Conservation (phyloP, 139 green algal species). For the Picochlorum costavermella region DNA sequence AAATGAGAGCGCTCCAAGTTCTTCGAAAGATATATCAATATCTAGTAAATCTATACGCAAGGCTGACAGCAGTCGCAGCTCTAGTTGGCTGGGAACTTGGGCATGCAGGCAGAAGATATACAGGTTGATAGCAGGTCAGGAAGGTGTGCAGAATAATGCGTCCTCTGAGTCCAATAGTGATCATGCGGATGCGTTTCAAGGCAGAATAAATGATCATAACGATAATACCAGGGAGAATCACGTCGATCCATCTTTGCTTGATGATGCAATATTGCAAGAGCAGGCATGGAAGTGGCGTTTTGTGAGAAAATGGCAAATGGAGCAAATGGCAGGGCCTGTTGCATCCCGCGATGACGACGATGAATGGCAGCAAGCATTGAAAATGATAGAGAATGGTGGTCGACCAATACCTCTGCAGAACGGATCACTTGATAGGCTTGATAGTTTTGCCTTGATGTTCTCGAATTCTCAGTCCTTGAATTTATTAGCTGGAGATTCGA, state of each 20-base stretch:
- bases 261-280: not conserved
- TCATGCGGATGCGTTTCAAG: too few relatives aligned
- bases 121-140: not conserved
- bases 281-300: slow-evolving; percentile 31
- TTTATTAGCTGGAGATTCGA: not conserved
- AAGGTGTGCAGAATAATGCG: too few relatives aligned
- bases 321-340: slow-evolving; percentile 4
- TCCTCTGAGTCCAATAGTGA: too few relatives aligned
- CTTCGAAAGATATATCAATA: too few relatives aligned
- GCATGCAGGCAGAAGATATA: slow-evolving; percentile 21
- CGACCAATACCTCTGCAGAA: slow-evolving; percentile 12
- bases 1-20: too few relatives aligned
- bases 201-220: too few relatives aligned
- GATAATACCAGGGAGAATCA: not conserved
- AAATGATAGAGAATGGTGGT: slow-evolving; percentile 8
- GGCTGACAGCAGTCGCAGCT: not conserved
- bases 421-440: not conserved
- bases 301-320: slow-evolving; percentile 29
- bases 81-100: slow-evolving; percentile 22
- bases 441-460: not conserved
- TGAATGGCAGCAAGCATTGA: slow-evolving; percentile 21
- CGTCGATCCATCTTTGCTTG: not conserved
- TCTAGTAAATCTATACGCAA: too few relatives aligned
- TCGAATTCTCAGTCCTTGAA: not conserved
- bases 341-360: slow-evolving; percentile 19